phyloP scores from a whole-genome alignment of 495 filamentous ascomycete species.

The Neurospora tetrasperma region DNA sequence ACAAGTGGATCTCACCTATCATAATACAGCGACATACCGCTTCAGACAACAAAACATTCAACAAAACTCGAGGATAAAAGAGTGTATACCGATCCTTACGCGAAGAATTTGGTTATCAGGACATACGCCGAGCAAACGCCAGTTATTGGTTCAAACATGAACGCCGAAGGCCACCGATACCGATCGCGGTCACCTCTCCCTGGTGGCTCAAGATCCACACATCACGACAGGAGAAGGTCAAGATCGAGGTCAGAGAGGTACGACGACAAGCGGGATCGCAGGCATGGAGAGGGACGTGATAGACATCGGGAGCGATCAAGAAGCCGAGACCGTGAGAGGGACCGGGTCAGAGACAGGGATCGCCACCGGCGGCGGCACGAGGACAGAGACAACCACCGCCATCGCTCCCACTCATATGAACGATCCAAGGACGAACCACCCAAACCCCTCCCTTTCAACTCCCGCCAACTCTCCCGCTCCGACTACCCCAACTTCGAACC shows the following conservation, averaged over 20 bases:
- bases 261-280: not conserved
- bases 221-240: not conserved
- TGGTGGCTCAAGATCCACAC: not conserved
- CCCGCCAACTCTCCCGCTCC: conserved; percentile 51
- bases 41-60: not conserved
- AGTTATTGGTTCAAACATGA: not conserved
- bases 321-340: not conserved
- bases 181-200: not conserved
- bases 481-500: conserved; percentile 54
- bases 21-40: not conserved
- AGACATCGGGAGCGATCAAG: not conserved
- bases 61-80: not conserved
- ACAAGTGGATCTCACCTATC: not conserved
- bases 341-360: conserved; percentile 2
- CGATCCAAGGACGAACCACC: not conserved
- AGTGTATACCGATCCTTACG: no score
- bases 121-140: not conserved
- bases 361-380: not conserved
- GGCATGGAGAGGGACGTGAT: not conserved
- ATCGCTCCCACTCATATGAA: not conserved
- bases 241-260: not conserved
- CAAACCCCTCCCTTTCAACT: conserved; percentile 51
- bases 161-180: not conserved
- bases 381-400: conserved; percentile 1
- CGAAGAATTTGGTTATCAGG: no score